Evolutionary conservation across 2,329 filamentous ascomycete species (phyloP), one percentile per base, ranked within the genome.

Genomic region (Talaromyces albobiverticillius): DNA sequence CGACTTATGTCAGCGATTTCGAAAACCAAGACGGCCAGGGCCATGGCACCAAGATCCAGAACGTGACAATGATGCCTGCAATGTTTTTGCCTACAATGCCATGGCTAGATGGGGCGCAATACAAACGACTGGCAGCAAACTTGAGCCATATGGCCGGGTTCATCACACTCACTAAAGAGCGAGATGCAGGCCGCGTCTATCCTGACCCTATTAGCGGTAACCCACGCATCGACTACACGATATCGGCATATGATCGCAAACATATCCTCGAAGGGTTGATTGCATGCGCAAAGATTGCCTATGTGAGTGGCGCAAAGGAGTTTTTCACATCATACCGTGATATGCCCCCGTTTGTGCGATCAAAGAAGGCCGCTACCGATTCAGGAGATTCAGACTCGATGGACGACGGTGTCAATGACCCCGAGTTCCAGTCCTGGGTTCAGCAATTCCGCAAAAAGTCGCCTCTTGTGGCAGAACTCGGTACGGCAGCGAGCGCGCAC

Each of bases 41-140:
- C 54, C 90, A 96, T 63, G 93, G 93, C 36, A 79, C 81, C 46
- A 95, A 95, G 69, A 76, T 96, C 25, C 91, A 96, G 76, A 79
- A 85, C 9, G 83, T 83, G 1, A 82, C 82, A 63, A 92, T 94
- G 87, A 64, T 90, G 64, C 90, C 91, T 0, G 82, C 84, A 16
- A 67, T 84, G 2, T 79, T 83, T 61, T 74, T 91, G 13, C 75
- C 84, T 4, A 73, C 81, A 49, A 76, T 89, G 51, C 80, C 85
- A 13, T 95, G 88, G 85, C 74, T 69, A n/a, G 75, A 76, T 52
- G 88, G 85, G 0, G 67, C 90, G 10, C 81, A 89, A 42, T 89
- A 81, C 68, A 96, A 95, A 73, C 73, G 87, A n/a, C 76, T 84
- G 57, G 79, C 82, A 0, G 80, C 89, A 13, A 86, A 85, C 42